phyloP scores from a whole-genome alignment of 495 filamentous ascomycete genomes.

The Friedmanniomyces simplex region DNA sequence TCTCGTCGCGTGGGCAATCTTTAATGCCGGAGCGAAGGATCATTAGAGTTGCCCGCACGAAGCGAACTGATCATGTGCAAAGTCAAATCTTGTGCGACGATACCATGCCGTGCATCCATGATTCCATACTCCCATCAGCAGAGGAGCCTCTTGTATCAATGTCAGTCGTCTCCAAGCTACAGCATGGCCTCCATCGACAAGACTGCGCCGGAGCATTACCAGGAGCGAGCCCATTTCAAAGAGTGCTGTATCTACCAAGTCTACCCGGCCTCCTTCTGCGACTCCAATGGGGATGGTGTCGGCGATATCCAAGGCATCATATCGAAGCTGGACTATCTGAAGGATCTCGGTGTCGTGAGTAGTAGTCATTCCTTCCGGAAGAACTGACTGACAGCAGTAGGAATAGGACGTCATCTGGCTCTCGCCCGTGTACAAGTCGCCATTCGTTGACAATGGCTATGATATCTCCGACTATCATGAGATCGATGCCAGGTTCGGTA shows the following conservation, averaged over 20 bases:
- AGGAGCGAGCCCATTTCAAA: not conserved
- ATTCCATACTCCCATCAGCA: no score
- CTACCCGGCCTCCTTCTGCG: conserved; percentile 29
- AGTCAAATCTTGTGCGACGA: no score
- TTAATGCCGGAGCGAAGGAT: not conserved
- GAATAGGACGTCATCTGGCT: conserved; percentile 28
- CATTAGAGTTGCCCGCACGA: not conserved
- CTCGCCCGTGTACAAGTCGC: conserved; percentile 26
- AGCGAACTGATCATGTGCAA: no score
- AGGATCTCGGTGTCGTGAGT: conserved; percentile 18
- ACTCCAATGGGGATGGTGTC: conserved; percentile 23
- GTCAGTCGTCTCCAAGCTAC: conserved; percentile 26
- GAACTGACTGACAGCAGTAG: not conserved
- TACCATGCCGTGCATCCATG: no score
- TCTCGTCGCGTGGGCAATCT: not conserved
- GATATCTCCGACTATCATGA: conserved; percentile 30
- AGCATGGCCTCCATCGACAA: conserved; percentile 23
- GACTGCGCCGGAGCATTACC: conserved; percentile 18
- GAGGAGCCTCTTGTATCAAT: no score
- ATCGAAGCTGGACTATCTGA: conserved; percentile 25
- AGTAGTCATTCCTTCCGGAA: not conserved
- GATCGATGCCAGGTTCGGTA: conserved; percentile 24
- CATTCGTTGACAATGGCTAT: conserved; percentile 31
- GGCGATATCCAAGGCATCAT: conserved; percentile 22
- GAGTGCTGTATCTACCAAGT: conserved; percentile 26